Evolutionary conservation across 306 rosid species (phyloP).

Genomic region (Luffa acutangula): DNA sequence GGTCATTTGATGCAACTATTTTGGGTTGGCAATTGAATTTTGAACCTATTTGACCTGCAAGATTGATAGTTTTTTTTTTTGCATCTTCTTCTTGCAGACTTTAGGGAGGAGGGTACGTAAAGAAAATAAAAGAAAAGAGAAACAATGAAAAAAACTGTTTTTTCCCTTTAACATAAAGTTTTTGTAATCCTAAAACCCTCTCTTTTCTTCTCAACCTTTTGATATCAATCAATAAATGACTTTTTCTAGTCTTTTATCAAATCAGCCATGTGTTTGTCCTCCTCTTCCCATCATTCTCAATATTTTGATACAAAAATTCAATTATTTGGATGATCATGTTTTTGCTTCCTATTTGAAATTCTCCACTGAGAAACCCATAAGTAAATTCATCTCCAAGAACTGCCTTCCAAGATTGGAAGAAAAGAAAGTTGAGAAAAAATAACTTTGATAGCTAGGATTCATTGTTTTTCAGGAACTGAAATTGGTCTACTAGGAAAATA

Average conservation of each 20-base stretch:
- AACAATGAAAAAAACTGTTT: neutral
- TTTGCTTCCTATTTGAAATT: no score
- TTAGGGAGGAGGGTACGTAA: neutral
- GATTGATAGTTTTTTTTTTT: no score
- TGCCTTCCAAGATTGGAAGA: neutral
- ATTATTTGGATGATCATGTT: no score
- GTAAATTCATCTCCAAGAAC: no score
- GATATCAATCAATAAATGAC: constrained; percentile 12
- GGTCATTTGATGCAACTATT: no score
- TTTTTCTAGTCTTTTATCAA: neutral
- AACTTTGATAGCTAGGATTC: neutral
- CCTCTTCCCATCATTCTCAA: constrained; percentile 12
- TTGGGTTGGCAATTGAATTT: no score
- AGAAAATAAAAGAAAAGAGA: neutral
- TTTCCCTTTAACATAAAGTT: neutral
- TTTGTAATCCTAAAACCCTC: neutral
- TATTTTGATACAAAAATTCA: neutral
- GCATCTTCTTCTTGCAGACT: no score
- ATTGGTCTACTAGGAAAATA: neutral
- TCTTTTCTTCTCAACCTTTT: constrained; percentile 4
- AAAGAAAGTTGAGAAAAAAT: neutral
- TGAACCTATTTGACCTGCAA: no score
- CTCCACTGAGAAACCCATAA: no score
- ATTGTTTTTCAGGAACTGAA: neutral
- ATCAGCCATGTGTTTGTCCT: constrained; percentile 35